Evolutionary conservation across 768 basidiomycete genomes (phyloP).

Genomic region (Suillus occidentalis): DNA sequence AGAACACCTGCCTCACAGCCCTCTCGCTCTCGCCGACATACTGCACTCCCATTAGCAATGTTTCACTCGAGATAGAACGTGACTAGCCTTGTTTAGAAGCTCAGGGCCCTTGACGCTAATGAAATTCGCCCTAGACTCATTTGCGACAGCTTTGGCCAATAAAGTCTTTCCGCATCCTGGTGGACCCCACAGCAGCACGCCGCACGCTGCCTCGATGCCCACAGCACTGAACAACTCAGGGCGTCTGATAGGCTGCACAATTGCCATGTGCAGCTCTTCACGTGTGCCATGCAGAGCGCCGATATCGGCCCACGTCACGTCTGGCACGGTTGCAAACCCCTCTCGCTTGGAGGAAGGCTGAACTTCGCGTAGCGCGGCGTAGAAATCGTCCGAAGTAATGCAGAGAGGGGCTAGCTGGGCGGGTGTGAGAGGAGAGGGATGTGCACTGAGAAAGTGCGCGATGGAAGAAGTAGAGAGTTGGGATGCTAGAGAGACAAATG

Average conservation of each 20-base stretch:
- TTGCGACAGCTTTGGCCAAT: slow-evolving; percentile 97
- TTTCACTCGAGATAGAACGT: background rate
- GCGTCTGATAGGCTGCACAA: slow-evolving; percentile 90
- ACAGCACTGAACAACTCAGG: slow-evolving; percentile 88
- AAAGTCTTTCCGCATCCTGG: slow-evolving; percentile 98
- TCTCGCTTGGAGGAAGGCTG: slow-evolving; percentile 98
- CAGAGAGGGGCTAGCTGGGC: slow-evolving; percentile 78
- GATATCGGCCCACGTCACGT: slow-evolving; percentile 92
- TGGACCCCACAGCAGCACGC: slow-evolving; percentile 97
- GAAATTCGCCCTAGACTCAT: slow-evolving; percentile 93
- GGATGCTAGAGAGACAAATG: slow-evolving; percentile 38
- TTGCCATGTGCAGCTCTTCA: slow-evolving; percentile 95
- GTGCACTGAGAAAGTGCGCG: slow-evolving; percentile 83
- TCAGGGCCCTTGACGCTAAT: slow-evolving; percentile 99
- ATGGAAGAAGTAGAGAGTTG: slow-evolving; percentile 67
- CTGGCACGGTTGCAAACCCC: slow-evolving; percentile 96
- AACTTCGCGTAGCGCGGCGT: slow-evolving; percentile 76
- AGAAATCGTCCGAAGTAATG: slow-evolving; percentile 82
- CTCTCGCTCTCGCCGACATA: slow-evolving; percentile 98
- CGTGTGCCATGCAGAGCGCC: slow-evolving; percentile 86
- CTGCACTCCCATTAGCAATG: slow-evolving; percentile 37
- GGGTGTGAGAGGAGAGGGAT: slow-evolving; percentile 77
- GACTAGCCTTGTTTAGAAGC: slow-evolving; percentile 83
- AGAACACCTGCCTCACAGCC: slow-evolving; percentile 93
- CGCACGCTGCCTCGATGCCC: slow-evolving; percentile 89